Conservation (phyloP, 2,329 filamentous ascomycete species). For the Sporothrix mexicana region DNA sequence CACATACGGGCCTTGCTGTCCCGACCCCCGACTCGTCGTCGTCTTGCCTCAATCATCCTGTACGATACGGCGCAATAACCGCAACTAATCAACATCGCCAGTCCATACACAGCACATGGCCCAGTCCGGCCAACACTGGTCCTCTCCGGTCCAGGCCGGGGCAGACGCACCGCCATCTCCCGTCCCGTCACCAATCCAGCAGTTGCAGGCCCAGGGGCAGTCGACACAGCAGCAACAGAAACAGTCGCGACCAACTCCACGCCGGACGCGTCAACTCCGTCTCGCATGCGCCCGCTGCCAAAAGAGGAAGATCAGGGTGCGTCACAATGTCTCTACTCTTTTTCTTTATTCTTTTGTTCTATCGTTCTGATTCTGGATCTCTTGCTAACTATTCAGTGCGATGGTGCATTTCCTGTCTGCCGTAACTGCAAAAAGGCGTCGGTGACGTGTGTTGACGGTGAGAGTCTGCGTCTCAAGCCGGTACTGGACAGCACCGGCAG, state of each 20-base stretch:
- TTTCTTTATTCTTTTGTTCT: no score
- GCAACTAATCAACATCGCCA: no score
- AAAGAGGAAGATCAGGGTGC: constrained; percentile 56
- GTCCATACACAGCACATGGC: no score
- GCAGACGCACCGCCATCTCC: neutral
- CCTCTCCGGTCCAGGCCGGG: constrained; percentile 1
- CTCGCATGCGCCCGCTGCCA: constrained; percentile 41
- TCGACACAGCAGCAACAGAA: no score
- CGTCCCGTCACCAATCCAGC: neutral
- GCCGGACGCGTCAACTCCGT: constrained; percentile 11
- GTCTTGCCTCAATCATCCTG: no score
- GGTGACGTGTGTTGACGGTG: constrained; percentile 51
- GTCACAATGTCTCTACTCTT: constrained; percentile 29
- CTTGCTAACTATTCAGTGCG: constrained; percentile 47
- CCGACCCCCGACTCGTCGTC: no score
- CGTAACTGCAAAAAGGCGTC: constrained; percentile 52
- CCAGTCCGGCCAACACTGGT: neutral
- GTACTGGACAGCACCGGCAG: neutral
- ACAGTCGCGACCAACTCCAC: no score
- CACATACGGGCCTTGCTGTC: no score
- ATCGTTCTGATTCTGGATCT: no score
- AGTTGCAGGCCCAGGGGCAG: no score
- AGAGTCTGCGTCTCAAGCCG: neutral
- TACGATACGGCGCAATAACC: no score
- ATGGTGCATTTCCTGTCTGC: constrained; percentile 51